Evolutionary conservation across 441 rosid species (phyloP).

Genomic region (Jatropha multifida): DNA sequence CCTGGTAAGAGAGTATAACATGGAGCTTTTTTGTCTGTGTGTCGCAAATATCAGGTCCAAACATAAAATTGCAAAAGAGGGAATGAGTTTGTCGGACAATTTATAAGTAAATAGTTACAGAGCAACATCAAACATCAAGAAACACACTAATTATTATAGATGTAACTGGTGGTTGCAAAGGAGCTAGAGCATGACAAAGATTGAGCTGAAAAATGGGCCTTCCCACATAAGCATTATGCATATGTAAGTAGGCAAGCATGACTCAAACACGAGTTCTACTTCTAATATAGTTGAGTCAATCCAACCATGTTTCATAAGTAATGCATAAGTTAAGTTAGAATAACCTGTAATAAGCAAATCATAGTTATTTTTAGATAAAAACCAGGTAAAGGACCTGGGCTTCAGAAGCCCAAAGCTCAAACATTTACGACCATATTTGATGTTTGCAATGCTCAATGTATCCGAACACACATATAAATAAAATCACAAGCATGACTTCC

Average conservation of each 20-base stretch:
- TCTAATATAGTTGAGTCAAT: background rate
- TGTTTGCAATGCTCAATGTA: background rate
- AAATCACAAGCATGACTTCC: background rate
- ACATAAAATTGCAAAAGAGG: conserved; percentile 65
- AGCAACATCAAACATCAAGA: background rate
- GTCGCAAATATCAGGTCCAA: conserved; percentile 94
- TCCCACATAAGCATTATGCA: background rate
- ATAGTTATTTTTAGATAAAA: background rate
- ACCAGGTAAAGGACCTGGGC: too few species aligned
- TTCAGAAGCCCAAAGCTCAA: conserved; percentile 1
- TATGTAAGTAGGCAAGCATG: background rate
- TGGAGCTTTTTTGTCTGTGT: conserved; percentile 86
- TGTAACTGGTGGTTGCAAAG: background rate
- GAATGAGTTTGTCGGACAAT: conserved; percentile 1
- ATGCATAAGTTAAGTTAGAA: background rate
- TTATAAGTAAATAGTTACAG: background rate
- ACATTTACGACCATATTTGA: background rate
- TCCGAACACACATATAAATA: background rate
- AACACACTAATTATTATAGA: background rate
- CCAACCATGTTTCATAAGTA: background rate
- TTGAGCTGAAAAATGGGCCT: background rate
- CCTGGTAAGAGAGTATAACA: conserved; percentile 78
- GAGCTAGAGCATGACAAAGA: background rate
- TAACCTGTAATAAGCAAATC: background rate
- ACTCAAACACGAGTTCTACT: background rate